Conservation (phyloP, 139 green algal species). For the Chlorella sp. region DNA sequence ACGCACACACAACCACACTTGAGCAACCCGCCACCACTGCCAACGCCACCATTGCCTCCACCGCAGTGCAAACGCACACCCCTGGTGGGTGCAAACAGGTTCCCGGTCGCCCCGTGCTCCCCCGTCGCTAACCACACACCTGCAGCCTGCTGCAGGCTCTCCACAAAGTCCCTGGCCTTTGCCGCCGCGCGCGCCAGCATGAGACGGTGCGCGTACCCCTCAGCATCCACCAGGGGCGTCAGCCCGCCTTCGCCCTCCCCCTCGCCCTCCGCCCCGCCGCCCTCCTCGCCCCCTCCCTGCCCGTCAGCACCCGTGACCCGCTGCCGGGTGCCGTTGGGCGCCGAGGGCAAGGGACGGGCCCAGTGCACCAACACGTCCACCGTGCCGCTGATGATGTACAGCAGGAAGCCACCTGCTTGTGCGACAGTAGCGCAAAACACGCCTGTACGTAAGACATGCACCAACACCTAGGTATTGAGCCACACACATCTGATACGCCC, state of each 20-base stretch:
- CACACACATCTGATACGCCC: too few relatives aligned
- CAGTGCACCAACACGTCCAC: constrained; percentile 37
- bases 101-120: too few relatives aligned
- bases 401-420: constrained; percentile 21
- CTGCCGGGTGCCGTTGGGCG: not conserved
- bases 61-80: too few relatives aligned
- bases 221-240: constrained; percentile 30
- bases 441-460: too few relatives aligned
- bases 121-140: too few relatives aligned
- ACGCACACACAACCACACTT: constrained; percentile 6
- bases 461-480: too few relatives aligned
- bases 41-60: too few relatives aligned
- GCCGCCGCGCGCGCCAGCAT: constrained; percentile 22
- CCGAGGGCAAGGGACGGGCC: constrained; percentile 3
- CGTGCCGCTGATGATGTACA: constrained; percentile 41
- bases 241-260: constrained; percentile 21
- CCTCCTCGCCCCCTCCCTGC: not conserved
- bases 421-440: not conserved
- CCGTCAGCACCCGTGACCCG: too few relatives aligned
- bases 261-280: not conserved
- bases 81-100: too few relatives aligned
- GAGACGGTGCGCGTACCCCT: constrained; percentile 24
- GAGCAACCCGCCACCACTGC: too few relatives aligned
- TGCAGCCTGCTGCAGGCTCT: constrained; percentile 16
- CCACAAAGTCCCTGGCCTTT: constrained; percentile 32